phyloP scores from a whole-genome alignment of 2,329 filamentous ascomycete species.

The Ophidiomyces ophidiicola region DNA sequence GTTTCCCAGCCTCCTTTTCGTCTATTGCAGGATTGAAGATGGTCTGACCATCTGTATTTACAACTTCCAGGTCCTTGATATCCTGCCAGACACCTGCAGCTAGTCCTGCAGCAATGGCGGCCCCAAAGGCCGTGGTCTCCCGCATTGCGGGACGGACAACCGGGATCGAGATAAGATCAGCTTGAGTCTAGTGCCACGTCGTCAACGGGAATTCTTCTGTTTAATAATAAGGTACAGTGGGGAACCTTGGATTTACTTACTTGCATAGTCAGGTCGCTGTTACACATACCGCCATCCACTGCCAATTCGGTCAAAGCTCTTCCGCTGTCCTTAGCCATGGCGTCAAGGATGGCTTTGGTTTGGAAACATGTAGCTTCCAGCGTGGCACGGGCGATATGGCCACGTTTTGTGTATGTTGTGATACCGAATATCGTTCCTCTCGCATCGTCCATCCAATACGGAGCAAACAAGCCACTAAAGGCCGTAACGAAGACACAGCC shows the following conservation, averaged over 20 bases:
- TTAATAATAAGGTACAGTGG: conserved; percentile 1
- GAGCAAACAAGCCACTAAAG: conserved; percentile 80
- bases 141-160: conserved; percentile 79
- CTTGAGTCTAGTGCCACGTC: conserved; percentile 50
- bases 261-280: conserved; percentile 81
- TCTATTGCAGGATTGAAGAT: conserved; percentile 57
- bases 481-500: conserved; percentile 81
- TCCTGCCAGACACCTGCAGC: conserved; percentile 67
- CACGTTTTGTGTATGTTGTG: conserved; percentile 71
- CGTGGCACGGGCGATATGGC: conserved; percentile 78
- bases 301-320: conserved; percentile 62
- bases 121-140: conserved; percentile 79
- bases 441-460: conserved; percentile 91
- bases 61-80: conserved; percentile 58
- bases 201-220: neutral
- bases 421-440: conserved; percentile 77
- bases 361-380: conserved; percentile 88
- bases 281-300: conserved; percentile 83
- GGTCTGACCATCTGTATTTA: conserved; percentile 58
- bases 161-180: conserved; percentile 71
- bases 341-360: conserved; percentile 80
- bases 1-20: conserved; percentile 44
- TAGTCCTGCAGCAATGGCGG: conserved; percentile 77
- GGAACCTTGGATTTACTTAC: conserved; percentile 28
- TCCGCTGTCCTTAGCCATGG: conserved; percentile 78